These are phyloP conservation scores for Leccinum variicolor DNA, from an alignment of 768 basidiomycete species.

Conservation along the genomic window DNA sequence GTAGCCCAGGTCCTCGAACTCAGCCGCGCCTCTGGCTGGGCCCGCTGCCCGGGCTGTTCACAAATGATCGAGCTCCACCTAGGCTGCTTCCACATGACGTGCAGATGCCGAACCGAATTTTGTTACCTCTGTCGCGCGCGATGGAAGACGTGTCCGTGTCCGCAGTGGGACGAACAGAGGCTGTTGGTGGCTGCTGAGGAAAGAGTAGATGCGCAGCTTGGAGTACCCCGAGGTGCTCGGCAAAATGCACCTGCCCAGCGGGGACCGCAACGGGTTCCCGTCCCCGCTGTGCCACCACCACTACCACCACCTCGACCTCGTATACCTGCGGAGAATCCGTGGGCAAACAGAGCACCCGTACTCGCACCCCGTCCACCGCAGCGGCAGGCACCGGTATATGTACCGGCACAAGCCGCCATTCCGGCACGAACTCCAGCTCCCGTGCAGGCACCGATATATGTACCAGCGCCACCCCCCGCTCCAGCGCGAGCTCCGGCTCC, in stretches of 20 bases:
- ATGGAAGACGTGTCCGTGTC: constrained; percentile 66
- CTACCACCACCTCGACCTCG: background rate
- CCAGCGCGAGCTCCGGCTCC: background rate
- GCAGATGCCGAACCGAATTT: constrained; percentile 37
- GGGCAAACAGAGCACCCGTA: background rate
- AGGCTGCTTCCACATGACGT: constrained; percentile 42
- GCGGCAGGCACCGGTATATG: background rate
- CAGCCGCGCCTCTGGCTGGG: constrained; percentile 29
- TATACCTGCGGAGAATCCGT: background rate
- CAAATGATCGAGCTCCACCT: constrained; percentile 36
- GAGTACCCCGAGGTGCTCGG: constrained; percentile 26
- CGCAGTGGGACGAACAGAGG: constrained; percentile 60
- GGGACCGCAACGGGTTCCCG: background rate
- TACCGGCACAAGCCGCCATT: background rate
- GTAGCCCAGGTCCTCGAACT: constrained; percentile 28
- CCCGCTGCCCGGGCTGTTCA: constrained; percentile 38
- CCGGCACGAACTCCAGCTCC: background rate
- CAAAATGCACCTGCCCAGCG: constrained; percentile 27
- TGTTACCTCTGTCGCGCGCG: constrained; percentile 46
- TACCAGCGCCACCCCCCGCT: background rate
- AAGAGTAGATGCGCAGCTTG: constrained; percentile 39
- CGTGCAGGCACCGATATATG: background rate
- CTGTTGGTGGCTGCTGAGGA: constrained; percentile 40
- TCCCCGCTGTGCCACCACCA: background rate
- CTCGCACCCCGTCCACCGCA: background rate